Percentiles rank a stretch among this genome's conserved stretches.
Evolutionary conservation across 2,329 filamentous ascomycete genomes (phyloP).

Genomic region (Penicillium sp.): DNA sequence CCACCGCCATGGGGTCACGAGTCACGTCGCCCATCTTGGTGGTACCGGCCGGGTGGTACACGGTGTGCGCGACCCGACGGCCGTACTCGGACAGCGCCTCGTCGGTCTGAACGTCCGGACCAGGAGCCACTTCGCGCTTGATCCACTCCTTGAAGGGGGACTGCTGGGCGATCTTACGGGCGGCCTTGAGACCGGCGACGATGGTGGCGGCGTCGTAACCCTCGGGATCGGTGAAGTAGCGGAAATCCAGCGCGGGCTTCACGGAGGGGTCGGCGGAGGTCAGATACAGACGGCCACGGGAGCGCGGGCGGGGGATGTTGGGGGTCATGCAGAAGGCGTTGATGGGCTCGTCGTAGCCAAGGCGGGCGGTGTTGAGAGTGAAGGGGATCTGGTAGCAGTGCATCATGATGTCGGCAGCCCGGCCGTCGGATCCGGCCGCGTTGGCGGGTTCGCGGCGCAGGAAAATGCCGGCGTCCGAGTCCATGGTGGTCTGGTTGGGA

Average conservation of each 20-base stretch:
- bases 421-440: conserved; percentile 63
- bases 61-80: conserved; percentile 73
- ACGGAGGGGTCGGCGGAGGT: conserved; percentile 67
- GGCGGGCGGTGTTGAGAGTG: conserved; percentile 72
- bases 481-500: conserved; percentile 78
- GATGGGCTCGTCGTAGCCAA: conserved; percentile 65
- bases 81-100: conserved; percentile 79
- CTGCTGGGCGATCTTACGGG: conserved; percentile 69
- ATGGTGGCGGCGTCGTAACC: conserved; percentile 79
- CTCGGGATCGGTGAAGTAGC: conserved; percentile 81
- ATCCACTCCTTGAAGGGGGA: conserved; percentile 77
- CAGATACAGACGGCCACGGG: conserved; percentile 69
- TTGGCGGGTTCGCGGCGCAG: conserved; percentile 69
- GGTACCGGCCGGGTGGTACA: conserved; percentile 84
- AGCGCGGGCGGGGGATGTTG: conserved; percentile 78
- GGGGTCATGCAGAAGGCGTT: conserved; percentile 92
- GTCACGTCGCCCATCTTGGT: conserved; percentile 79
- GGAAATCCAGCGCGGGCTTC: conserved; percentile 81
- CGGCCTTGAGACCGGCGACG: conserved; percentile 68
- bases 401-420: conserved; percentile 86
- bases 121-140: conserved; percentile 74
- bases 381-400: conserved; percentile 96
- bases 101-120: conserved; percentile 65
- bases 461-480: conserved; percentile 85
- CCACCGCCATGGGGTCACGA: conserved; percentile 67